Percentiles rank a stretch among this genome's conserved stretches.
phyloP scores from a whole-genome alignment of 495 filamentous ascomycete species.

The Xylaria cubensis region DNA sequence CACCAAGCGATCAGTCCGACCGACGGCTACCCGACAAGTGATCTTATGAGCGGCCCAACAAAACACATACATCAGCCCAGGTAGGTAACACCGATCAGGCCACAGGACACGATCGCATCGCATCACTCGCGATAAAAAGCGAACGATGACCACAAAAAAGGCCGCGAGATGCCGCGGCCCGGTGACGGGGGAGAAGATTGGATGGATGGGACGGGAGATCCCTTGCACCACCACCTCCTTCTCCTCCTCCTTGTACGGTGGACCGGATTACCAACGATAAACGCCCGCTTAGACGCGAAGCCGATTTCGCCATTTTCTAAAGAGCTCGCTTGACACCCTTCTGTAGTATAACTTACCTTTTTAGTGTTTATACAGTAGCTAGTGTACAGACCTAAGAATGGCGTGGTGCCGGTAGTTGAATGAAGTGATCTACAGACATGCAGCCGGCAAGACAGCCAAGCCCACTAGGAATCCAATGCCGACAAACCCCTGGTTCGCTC shows the following conservation, averaged over 20 bases:
- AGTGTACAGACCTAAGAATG: not conserved
- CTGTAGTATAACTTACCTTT: not conserved
- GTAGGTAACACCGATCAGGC: slow-evolving; percentile 6
- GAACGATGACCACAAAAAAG: not conserved
- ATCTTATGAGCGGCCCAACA: not conserved
- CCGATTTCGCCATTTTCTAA: slow-evolving; percentile 5
- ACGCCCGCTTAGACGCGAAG: slow-evolving; percentile 1
- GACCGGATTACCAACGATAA: not conserved
- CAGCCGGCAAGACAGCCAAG: slow-evolving; percentile 10
- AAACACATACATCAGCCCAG: not conserved
- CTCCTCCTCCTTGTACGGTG: too few species aligned
- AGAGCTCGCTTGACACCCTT: not conserved
- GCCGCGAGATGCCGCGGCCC: slow-evolving; percentile 5
- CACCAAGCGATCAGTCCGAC: not conserved
- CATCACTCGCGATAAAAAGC: slow-evolving; percentile 10
- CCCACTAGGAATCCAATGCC: not conserved
- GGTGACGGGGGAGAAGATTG: not conserved
- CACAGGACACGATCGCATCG: slow-evolving; percentile 2
- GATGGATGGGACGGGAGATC: not conserved
- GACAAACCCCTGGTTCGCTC: not conserved
- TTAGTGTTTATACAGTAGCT: not conserved
- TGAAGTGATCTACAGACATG: slow-evolving; percentile 19
- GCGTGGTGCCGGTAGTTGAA: slow-evolving; percentile 19
- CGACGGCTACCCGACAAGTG: not conserved
- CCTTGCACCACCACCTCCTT: not conserved